Percentiles rank a stretch among this genome's conserved stretches.
Conservation (phyloP, 129 eudicot genomes). For the carrot (Daucus carota) region DH1_v3.0 NC_030388.2:29039001-29039500, state of each 20-base stretch:
- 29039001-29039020: background rate
- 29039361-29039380: constrained; percentile 96
- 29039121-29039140: background rate
- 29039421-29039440: constrained; percentile 5
- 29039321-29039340: constrained; percentile 16
- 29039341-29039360: constrained; percentile 86
- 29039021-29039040: background rate
- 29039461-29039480: background rate
- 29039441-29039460: background rate
- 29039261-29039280: background rate
- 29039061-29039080: background rate
- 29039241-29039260: background rate
- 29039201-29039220: background rate
- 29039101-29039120: background rate
- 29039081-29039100: too few relatives aligned
- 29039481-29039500: background rate
- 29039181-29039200: background rate
- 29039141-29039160: background rate
- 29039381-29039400: constrained; percentile 91
- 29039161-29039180: background rate
- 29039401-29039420: constrained; percentile 52
- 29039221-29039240: background rate
- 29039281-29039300: background rate
- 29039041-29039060: background rate
- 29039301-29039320: background rate